Conservation (phyloP, 352 stramenopile genomes). For the Pythium aristosporum region DNA sequence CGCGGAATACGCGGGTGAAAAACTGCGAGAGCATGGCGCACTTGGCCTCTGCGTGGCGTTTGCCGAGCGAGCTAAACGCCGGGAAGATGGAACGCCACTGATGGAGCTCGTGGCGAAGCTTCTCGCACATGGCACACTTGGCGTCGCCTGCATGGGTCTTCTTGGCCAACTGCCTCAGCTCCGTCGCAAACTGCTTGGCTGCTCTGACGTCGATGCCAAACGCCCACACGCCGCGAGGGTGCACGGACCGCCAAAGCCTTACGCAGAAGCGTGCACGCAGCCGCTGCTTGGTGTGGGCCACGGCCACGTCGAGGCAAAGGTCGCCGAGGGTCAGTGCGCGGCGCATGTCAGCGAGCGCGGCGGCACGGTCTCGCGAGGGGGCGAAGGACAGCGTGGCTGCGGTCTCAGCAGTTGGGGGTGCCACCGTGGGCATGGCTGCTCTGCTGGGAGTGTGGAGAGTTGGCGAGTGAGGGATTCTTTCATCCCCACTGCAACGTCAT, state of each 20-base stretch:
- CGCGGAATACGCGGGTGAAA: constrained; percentile 44
- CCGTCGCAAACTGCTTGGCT: constrained; percentile 38
- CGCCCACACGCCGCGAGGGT: constrained; percentile 24
- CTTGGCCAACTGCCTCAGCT: constrained; percentile 39
- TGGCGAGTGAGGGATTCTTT: neutral
- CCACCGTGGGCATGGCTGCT: neutral
- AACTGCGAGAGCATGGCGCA: constrained; percentile 43
- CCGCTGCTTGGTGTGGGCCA: constrained; percentile 49
- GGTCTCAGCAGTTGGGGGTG: neutral
- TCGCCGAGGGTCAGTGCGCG: constrained; percentile 55
- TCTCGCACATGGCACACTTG: constrained; percentile 39
- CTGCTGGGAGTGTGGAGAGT: neutral
- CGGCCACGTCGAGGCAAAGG: constrained; percentile 40
- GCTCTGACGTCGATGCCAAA: constrained; percentile 42
- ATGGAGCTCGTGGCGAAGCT: constrained; percentile 40
- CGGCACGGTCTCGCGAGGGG: constrained; percentile 25
- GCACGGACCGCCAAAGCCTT: constrained; percentile 30
- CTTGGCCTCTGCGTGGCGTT: constrained; percentile 51
- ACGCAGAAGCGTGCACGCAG: constrained; percentile 57
- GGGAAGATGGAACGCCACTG: constrained; percentile 37
- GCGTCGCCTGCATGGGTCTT: constrained; percentile 32
- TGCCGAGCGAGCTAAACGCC: constrained; percentile 40
- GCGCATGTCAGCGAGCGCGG: constrained; percentile 49
- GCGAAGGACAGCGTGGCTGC: neutral
- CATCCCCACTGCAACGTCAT: too few relatives aligned